Percentiles rank a stretch among this genome's conserved stretches.
Evolutionary conservation across 2,329 filamentous ascomycete species (phyloP).

Genomic region (Ascochyta lentis): DNA sequence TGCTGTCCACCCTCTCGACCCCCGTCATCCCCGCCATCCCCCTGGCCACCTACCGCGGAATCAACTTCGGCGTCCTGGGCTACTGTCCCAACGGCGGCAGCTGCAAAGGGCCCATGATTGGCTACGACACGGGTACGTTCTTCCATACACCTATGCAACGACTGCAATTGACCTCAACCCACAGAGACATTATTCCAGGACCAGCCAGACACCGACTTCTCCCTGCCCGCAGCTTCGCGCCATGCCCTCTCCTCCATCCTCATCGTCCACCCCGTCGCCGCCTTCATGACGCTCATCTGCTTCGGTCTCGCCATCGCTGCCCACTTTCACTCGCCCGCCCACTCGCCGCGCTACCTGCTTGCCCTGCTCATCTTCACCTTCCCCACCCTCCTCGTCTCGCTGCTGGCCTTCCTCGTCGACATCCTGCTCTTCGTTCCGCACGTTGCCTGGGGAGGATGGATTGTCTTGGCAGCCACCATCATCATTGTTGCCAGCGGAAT

Average conservation of each 20-base stretch:
- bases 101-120: slow-evolving; percentile 79
- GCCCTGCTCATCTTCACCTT: slow-evolving; percentile 85
- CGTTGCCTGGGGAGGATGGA: slow-evolving; percentile 90
- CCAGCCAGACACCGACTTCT: slow-evolving; percentile 60
- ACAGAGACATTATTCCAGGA: slow-evolving; percentile 58
- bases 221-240: slow-evolving; percentile 68
- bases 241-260: slow-evolving; percentile 83
- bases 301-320: slow-evolving; percentile 79
- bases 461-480: slow-evolving; percentile 88
- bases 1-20: slow-evolving; percentile 88
- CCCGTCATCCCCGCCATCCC: slow-evolving; percentile 87
- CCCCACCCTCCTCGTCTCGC: slow-evolving; percentile 79
- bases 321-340: slow-evolving; percentile 85
- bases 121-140: slow-evolving; percentile 80
- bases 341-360: slow-evolving; percentile 88
- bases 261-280: slow-evolving; percentile 90
- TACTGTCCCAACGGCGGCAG: slow-evolving; percentile 68
- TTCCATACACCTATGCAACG: background rate
- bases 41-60: slow-evolving; percentile 75
- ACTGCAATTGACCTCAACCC: slow-evolving; percentile 20
- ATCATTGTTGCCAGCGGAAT: slow-evolving; percentile 81
- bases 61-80: slow-evolving; percentile 91
- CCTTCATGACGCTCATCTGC: slow-evolving; percentile 83
- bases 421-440: slow-evolving; percentile 94
- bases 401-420: slow-evolving; percentile 91